Evolutionary conservation across 2,329 filamentous ascomycete genomes (phyloP), one percentile per base, ranked within the genome.

Genomic region (Reticulascus tulasneorum): DNA sequence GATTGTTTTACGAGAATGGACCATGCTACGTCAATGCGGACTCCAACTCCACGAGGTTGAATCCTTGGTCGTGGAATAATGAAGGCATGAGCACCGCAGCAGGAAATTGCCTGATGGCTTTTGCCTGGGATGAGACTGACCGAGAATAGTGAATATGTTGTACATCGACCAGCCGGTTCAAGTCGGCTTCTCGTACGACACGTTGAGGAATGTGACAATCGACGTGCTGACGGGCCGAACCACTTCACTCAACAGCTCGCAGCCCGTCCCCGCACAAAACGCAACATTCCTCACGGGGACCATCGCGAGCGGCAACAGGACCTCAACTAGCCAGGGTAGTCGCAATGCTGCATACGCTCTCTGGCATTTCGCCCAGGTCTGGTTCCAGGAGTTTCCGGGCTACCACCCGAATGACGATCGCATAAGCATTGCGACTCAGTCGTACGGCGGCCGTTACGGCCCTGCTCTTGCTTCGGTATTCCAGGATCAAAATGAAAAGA

Each of bases 341-440:
- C n/a, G 63, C 64, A n/a, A 42, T n/a, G 39, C 39, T 16, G 39
- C 39, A 3, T 37, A 42, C 39, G 68, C 75, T 7, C 59, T 79
- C 12, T 79, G 73, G 75, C 67, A 62, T 7, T 59, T 79, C 13
- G 52, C 77, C 25, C 74, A 79, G 52, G 69, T 69, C 2, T 85
- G 80, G 66, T 77, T 79, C 39, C 66, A 73, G 4, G 71, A 77
- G 37, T 78, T 78, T 38, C 73, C 74, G 0, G 62, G 67, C 33
- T 77, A 78, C 53, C 69, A 69, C 36, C 66, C 66, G 6, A 59
- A 58, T 5, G 55, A 58, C 13, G 51, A 48, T 32, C 75, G 75
- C 3, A 67, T 86, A 29, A 79, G 80, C 47, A 60, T 86, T 4
- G 84, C 83, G 45, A 71, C 79, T 0, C 81, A 86, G 55, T 52